These are phyloP conservation scores for Cyberlindnera samutprakarnensis DNA, from an alignment of 805 yeast genomes.

Conservation along the genomic window DNA sequence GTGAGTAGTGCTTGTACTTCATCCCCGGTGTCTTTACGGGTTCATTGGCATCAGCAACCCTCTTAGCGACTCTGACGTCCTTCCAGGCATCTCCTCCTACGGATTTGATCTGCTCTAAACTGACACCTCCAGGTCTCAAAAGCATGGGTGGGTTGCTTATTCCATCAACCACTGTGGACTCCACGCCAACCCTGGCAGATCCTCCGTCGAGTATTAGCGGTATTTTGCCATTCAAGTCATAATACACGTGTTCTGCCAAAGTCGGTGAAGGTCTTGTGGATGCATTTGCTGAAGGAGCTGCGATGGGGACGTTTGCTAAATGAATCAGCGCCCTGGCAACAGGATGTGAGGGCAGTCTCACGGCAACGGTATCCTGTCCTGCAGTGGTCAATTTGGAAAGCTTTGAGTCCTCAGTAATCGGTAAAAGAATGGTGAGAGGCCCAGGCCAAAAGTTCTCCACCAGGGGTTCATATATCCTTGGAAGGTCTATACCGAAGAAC, in stretches of 20 bases:
- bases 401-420: slow-evolving; percentile 38
- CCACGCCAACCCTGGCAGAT: slow-evolving; percentile 79
- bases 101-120: slow-evolving; percentile 62
- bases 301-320: slow-evolving; percentile 78
- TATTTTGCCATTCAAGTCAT: slow-evolving; percentile 72
- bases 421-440: slow-evolving; percentile 81
- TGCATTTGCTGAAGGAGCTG: slow-evolving; percentile 97
- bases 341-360: slow-evolving; percentile 79
- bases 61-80: slow-evolving; percentile 53
- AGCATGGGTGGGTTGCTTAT: slow-evolving; percentile 77
- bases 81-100: slow-evolving; percentile 68
- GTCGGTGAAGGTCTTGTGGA: slow-evolving; percentile 96
- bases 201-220: slow-evolving; percentile 93
- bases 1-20: slow-evolving; percentile 96
- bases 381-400: slow-evolving; percentile 78
- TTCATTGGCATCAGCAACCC: slow-evolving; percentile 57
- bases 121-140: slow-evolving; percentile 90
- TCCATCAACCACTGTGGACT: slow-evolving; percentile 92
- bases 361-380: slow-evolving; percentile 85
- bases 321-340: slow-evolving; percentile 88
- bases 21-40: slow-evolving; percentile 91
- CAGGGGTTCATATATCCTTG: slow-evolving; percentile 57
- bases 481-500: slow-evolving; percentile 49
- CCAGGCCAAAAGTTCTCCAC: slow-evolving; percentile 89
- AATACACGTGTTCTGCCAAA: slow-evolving; percentile 72